A percentile compares a stretch with the other conserved stretches of the same genome.
Evolutionary conservation across 2,329 filamentous ascomycete species (phyloP).

Genomic region (Diaporthe longicolla): DNA sequence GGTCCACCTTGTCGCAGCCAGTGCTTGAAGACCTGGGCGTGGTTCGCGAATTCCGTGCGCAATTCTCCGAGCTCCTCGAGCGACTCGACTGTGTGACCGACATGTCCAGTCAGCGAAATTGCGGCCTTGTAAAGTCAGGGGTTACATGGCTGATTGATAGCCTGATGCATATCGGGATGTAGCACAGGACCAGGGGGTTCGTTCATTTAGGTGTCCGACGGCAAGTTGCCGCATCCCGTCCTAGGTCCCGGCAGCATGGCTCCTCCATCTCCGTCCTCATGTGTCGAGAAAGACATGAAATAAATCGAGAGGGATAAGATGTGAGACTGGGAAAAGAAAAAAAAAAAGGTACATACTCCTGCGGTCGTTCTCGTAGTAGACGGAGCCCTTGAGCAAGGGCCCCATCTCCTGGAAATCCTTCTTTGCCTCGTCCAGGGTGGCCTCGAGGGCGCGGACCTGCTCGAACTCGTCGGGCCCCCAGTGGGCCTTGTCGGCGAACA

Average conservation of each 20-base stretch:
- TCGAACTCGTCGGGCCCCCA: slow-evolving; percentile 73
- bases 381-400: slow-evolving; percentile 67
- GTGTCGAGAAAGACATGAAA: neutral
- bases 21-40: slow-evolving; percentile 65
- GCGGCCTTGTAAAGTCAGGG: slow-evolving; percentile 1
- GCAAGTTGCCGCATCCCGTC: slow-evolving; percentile 12
- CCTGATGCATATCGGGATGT: slow-evolving; percentile 32
- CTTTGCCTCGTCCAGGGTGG: slow-evolving; percentile 71
- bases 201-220: neutral
- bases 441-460: slow-evolving; percentile 68
- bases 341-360: slow-evolving; percentile 58
- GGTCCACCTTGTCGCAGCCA: slow-evolving; percentile 69
- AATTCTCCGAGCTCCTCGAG: slow-evolving; percentile 64
- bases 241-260: neutral
- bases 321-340: too few species aligned
- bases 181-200: slow-evolving; percentile 16
- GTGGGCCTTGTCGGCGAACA: slow-evolving; percentile 70
- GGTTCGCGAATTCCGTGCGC: slow-evolving; percentile 61
- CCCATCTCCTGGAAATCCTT: slow-evolving; percentile 72
- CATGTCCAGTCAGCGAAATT: slow-evolving; percentile 1
- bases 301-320: neutral
- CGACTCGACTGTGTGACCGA: slow-evolving; percentile 60
- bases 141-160: neutral
- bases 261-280: neutral
- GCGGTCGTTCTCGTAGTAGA: slow-evolving; percentile 71